Evolutionary conservation across 768 basidiomycete genomes (phyloP).

Genomic region (Pulveroboletus frians): DNA sequence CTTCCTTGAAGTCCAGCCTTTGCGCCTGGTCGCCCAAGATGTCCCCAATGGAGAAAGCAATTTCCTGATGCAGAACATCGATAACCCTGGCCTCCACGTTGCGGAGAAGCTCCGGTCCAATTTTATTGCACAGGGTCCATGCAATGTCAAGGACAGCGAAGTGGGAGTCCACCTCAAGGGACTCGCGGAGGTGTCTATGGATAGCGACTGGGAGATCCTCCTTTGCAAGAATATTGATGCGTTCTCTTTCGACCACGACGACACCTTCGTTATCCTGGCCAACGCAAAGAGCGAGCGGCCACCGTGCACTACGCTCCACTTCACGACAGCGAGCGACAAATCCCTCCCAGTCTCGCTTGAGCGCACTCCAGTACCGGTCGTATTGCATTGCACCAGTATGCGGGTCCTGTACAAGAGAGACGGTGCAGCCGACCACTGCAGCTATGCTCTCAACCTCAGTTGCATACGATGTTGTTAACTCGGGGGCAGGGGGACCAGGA

Average conservation of each 20-base stretch:
- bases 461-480: conserved; percentile 57
- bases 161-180: conserved; percentile 43
- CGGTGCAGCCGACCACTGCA: conserved; percentile 81
- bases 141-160: conserved; percentile 55
- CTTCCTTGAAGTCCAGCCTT: conserved; percentile 47
- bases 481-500: conserved; percentile 51
- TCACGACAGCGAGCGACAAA: conserved; percentile 88
- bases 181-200: conserved; percentile 44
- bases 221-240: conserved; percentile 54
- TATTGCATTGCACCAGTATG: conserved; percentile 77
- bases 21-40: conserved; percentile 63
- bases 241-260: conserved; percentile 72
- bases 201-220: conserved; percentile 67
- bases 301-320: conserved; percentile 79
- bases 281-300: conserved; percentile 67
- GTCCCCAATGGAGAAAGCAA: conserved; percentile 71
- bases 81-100: conserved; percentile 54
- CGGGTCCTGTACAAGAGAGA: conserved; percentile 64
- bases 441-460: conserved; percentile 72
- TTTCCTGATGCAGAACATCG: conserved; percentile 70
- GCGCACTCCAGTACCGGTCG: conserved; percentile 73
- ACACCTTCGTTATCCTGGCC: conserved; percentile 39
- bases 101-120: conserved; percentile 55
- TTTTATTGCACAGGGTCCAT: conserved; percentile 56
- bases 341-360: conserved; percentile 94